Evolutionary conservation across 1,284 basidiomycete genomes (phyloP), one percentile per base, ranked within the genome.

Genomic region (Ganoderma leucocontextum): DNA sequence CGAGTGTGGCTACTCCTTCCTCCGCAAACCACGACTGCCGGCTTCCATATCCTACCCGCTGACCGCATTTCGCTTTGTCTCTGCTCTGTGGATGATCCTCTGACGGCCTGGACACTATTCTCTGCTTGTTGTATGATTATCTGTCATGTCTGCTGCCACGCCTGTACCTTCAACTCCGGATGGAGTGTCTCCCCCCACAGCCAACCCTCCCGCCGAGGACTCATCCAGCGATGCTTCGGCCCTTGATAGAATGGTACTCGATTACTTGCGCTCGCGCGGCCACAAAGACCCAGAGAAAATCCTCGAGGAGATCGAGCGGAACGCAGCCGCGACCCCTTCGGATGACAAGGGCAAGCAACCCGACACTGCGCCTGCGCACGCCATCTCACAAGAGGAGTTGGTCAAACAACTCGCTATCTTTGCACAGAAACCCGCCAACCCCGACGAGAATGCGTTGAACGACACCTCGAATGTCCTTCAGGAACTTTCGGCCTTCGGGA

Each of bases 261-360:
- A 96, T 66, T 98, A 97, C 79, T 86, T 98, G 60, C 91, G 91
- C 64, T 83, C 90, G 35, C 87, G 95, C 62, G 96, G 97, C 5
- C 92, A 95, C 80, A 85, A 87, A 74, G 84, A 87, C 55, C 94
- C 94, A 13, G 93, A 95, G 78, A 87, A 91, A 69, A 89, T 96
- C 74, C 84, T 89, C 36, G 89, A 91, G 59, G 88, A 92, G 42
- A 82, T 96, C 36, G 89, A 91, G 44, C 83, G 82, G 42, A 80
- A 82, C 19, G 79, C 86, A 19, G 81, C 47, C 22, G 47, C 22
- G 47, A 52, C 87, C 17, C 33, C 71, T 38, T 41, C 65, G 25
- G 86, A 71, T 33, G 87, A 90, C 66, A 85, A 85, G 70, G 83
- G 84, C 44, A 89, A 88, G 70, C 84, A 85, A 65, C 75, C 81